phyloP scores from a whole-genome alignment of 176 grass and related monocot species.

The Cenchrus purpureus region DNA sequence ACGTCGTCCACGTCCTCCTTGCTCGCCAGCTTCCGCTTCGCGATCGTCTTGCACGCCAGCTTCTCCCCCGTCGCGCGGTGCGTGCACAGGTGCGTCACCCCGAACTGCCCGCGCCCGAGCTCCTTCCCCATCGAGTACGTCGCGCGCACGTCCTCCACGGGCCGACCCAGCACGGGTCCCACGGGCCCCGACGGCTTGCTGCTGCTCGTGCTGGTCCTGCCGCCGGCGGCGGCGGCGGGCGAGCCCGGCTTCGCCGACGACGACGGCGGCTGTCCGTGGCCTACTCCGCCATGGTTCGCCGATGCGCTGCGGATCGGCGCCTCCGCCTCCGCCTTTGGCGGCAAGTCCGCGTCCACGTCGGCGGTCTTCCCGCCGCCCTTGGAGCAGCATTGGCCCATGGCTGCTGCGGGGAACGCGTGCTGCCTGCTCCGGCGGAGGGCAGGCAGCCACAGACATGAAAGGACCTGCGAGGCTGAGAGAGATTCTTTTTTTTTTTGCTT shows the following conservation, averaged over 20 bases:
- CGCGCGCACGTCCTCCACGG: constrained; percentile 70
- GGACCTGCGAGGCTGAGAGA: not conserved
- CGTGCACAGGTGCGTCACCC: constrained; percentile 89
- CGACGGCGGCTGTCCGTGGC: not conserved
- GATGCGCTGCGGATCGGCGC: not conserved
- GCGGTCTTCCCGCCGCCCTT: constrained; percentile 10
- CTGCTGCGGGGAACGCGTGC: constrained; percentile 15
- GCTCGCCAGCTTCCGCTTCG: constrained; percentile 64
- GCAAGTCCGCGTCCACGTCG: not conserved
- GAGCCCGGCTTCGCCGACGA: not conserved
- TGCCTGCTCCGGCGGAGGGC: constrained; percentile 20
- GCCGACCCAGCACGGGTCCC: constrained; percentile 64
- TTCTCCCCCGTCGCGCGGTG: constrained; percentile 63
- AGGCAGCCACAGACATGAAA: constrained; percentile 39
- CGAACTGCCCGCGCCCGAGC: constrained; percentile 89
- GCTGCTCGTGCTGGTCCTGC: not conserved
- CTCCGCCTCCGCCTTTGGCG: not conserved
- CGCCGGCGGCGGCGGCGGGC: constrained; percentile 38
- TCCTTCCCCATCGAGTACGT: constrained; percentile 73
- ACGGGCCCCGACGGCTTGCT: constrained; percentile 38
- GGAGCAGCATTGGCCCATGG: constrained; percentile 67
- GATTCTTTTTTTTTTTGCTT: not conserved
- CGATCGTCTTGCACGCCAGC: constrained; percentile 84
- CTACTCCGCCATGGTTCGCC: not conserved
- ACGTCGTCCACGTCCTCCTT: constrained; percentile 77